phyloP scores from a whole-genome alignment of 2,329 filamentous ascomycete genomes.

The Massarina eburnea region DNA sequence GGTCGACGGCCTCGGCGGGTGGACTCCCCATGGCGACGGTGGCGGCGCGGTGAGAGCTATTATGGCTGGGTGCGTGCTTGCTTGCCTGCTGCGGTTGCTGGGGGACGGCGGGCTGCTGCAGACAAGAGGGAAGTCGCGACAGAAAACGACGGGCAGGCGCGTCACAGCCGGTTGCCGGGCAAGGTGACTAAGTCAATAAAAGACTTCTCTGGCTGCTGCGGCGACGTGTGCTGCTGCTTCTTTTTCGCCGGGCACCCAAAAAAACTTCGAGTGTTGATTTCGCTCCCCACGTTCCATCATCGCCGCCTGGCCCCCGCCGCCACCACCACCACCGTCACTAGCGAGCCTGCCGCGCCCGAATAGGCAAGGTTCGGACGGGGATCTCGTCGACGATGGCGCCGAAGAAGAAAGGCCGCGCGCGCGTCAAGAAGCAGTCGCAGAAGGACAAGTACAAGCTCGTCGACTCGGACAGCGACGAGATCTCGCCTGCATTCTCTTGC shows the following conservation, averaged over 20 bases:
- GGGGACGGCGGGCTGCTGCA: constrained; percentile 5
- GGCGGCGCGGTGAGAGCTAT: constrained; percentile 14
- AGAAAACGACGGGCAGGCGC: not conserved
- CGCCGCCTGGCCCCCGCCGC: constrained; percentile 23
- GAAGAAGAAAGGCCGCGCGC: constrained; percentile 24
- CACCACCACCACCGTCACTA: constrained; percentile 17
- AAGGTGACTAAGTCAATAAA: too few relatives aligned
- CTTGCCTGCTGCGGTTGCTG: not conserved
- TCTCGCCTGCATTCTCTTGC: not conserved
- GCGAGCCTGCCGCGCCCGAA: constrained; percentile 12
- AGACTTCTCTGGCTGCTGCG: too few relatives aligned
- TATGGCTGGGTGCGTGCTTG: not conserved
- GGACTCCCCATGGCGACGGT: constrained; percentile 39
- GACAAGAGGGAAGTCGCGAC: constrained; percentile 2
- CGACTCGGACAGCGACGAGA: constrained; percentile 10
- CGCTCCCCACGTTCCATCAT: constrained; percentile 21
- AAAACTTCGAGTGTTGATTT: constrained; percentile 1
- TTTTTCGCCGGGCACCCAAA: too few relatives aligned
- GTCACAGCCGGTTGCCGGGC: too few relatives aligned
- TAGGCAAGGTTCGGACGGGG: not conserved
- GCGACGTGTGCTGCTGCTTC: too few relatives aligned
- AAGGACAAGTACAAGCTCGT: constrained; percentile 14
- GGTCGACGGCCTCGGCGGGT: constrained; percentile 71
- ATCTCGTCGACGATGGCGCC: constrained; percentile 18
- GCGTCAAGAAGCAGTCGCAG: constrained; percentile 18